phyloP scores from a whole-genome alignment of 1,284 basidiomycete genomes.

The Ceratobasidium sp. region DNA sequence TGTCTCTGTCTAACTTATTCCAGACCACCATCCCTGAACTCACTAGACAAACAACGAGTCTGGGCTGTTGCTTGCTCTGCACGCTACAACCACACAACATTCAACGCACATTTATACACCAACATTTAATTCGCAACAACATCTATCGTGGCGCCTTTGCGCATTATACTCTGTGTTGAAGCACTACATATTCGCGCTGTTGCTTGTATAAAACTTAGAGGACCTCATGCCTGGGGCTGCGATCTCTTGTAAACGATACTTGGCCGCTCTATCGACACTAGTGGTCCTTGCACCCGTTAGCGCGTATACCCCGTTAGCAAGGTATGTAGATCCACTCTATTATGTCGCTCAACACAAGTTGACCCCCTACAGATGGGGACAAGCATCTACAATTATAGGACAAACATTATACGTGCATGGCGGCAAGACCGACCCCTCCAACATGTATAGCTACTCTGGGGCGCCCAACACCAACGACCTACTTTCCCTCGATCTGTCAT shows the following conservation, averaged over 20 bases:
- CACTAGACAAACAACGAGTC: neutral
- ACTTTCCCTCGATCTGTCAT: conserved; percentile 71
- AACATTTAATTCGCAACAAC: too few species aligned
- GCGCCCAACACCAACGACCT: conserved; percentile 78
- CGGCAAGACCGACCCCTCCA: conserved; percentile 77
- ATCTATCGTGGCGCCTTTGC: neutral
- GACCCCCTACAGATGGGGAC: conserved; percentile 74
- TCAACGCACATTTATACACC: too few species aligned
- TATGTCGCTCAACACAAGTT: neutral
- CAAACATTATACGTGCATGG: conserved; percentile 77
- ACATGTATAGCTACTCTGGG: conserved; percentile 74
- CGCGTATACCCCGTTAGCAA: conserved; percentile 17
- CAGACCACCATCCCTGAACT: conserved; percentile 6
- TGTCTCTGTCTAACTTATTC: conserved; percentile 18
- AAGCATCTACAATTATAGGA: conserved; percentile 70
- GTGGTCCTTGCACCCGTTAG: neutral
- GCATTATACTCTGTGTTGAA: neutral
- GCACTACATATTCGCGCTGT: too few species aligned
- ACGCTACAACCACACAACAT: neutral
- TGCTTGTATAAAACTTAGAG: neutral
- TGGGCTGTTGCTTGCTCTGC: neutral
- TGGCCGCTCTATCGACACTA: neutral
- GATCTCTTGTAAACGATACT: neutral
- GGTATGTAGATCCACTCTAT: conserved; percentile 7
- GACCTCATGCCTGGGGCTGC: neutral